A percentile compares a stretch with the other conserved stretches of the same genome.
These are phyloP conservation scores for Cichorium intybus DNA, from an alignment of 140 eudicot species.

Conservation along the genomic window DNA sequence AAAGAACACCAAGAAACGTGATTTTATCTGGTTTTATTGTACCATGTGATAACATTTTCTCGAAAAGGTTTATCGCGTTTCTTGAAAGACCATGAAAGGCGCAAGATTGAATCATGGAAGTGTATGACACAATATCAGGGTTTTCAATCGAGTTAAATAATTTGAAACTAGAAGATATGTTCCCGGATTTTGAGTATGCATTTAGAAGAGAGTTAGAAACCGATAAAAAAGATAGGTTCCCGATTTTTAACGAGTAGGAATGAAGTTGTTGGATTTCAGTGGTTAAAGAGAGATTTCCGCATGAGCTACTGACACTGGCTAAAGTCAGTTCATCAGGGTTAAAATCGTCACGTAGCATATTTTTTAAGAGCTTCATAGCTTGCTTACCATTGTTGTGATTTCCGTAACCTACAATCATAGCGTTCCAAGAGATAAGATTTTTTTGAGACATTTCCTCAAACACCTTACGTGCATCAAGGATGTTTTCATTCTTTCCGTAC, in stretches of 20 bases:
- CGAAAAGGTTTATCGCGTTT: constrained; percentile 42
- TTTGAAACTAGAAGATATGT: constrained; percentile 31
- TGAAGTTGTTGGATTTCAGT: constrained; percentile 44
- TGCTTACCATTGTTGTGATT: constrained; percentile 34
- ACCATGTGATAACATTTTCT: constrained; percentile 35
- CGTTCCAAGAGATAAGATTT: constrained; percentile 57
- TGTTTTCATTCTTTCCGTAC: constrained; percentile 47
- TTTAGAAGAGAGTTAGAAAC: constrained; percentile 48
- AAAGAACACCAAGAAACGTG: constrained; percentile 59
- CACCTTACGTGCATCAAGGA: constrained; percentile 43
- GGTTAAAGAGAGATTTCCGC: constrained; percentile 40
- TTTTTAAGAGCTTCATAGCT: constrained; percentile 38
- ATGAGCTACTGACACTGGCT: constrained; percentile 61
- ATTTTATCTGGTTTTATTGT: constrained; percentile 45
- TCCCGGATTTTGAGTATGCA: constrained; percentile 56
- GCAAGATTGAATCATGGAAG: constrained; percentile 59
- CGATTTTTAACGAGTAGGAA: constrained; percentile 39
- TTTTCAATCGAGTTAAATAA: constrained; percentile 33
- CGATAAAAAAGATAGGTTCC: constrained; percentile 30
- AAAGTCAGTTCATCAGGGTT: constrained; percentile 58
- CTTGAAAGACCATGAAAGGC: constrained; percentile 56
- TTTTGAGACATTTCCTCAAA: constrained; percentile 45
- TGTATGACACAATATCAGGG: constrained; percentile 60
- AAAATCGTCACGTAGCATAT: constrained; percentile 42
- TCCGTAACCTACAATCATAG: constrained; percentile 74